Evolutionary conservation across 1,284 basidiomycete species (phyloP).

Genomic region (Paramarasmius palmivorus): DNA sequence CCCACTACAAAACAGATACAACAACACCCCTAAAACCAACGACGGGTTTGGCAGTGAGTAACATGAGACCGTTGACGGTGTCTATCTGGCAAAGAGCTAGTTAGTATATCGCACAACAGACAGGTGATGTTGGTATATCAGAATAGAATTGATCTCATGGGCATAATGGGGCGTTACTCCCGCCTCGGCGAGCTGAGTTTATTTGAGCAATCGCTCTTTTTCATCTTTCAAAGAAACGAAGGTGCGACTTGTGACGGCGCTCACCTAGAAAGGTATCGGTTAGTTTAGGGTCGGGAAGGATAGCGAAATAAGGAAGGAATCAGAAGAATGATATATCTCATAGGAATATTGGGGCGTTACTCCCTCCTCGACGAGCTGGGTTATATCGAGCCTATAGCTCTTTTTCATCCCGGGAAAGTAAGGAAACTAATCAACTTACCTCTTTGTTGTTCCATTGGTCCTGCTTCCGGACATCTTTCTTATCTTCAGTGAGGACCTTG

Average conservation of each 20-base stretch:
- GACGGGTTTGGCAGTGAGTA: constrained; percentile 98
- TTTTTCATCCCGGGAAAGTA: constrained; percentile 78
- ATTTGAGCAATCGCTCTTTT: constrained; percentile 69
- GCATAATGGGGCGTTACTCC: constrained; percentile 67
- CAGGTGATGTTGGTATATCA: constrained; percentile 32
- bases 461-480: constrained; percentile 91
- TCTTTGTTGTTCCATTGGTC: constrained; percentile 99
- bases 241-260: background rate
- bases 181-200: constrained; percentile 62
- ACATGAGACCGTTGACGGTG: constrained; percentile 88
- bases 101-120: background rate
- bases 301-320: constrained; percentile 8
- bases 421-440: constrained; percentile 51
- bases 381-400: constrained; percentile 75
- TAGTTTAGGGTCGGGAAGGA: constrained; percentile 33
- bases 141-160: constrained; percentile 57
- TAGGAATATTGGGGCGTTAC: constrained; percentile 70
- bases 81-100: constrained; percentile 69
- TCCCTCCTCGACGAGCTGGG: constrained; percentile 74
- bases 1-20: no score
- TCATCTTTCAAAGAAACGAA: constrained; percentile 44
- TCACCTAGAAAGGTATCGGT: constrained; percentile 20
- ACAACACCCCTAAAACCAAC: no score
- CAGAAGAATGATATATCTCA: constrained; percentile 64
- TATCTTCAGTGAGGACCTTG: constrained; percentile 78